Evolutionary conservation across 140 eudicot species (phyloP), one percentile per base, ranked within the genome.

Genomic region (Flaveria floridana): DNA sequence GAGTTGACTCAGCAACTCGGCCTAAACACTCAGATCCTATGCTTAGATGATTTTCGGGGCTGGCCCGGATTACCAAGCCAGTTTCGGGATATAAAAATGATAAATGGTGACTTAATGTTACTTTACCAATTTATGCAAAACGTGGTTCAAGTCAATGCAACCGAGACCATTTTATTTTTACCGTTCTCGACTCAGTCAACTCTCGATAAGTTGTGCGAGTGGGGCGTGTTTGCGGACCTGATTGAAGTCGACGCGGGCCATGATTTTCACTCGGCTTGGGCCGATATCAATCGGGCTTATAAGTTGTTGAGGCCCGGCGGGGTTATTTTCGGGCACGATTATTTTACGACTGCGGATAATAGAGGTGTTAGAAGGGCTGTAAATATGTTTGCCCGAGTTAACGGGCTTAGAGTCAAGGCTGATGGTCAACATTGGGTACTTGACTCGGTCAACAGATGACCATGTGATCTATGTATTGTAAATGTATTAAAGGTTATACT

Each of bases 251-350:
- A 90, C 18, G 97, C 95, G 7, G 90, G 95, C 16, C 97, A 88
- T 58, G 97, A 91, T 76, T 91, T 91, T 74, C 97, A 91, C 82
- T 91, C 97, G 39, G 97, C 97, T 7, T 91, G 97, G 97, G 55
- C 86, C 0, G 97, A 91, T 41, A 89, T 91, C 37, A 91, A 91
- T 72, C 86, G 79, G 26, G 97, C 96, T 0, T 82, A 81, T 21
- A 91, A 89, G 79, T n/a, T 91, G 1, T 30, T 91, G 46, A 78
- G 84, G 68, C 89, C 89, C 0, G 96, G 94, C 19, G 96, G 91
- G 56, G 87, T 89, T 28, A 73, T 91, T 28, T 89, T 91, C 42
- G 96, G 97, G 71, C 97, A 91, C 15, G 96, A 88, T 6, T 88
- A 86, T 48, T 85, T 82, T 41, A 80, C 90, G 6, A 69, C 65